Base-by-base conservation (phyloP, 2,329 filamentous ascomycete species). In the Xylaria sp. region DNA sequence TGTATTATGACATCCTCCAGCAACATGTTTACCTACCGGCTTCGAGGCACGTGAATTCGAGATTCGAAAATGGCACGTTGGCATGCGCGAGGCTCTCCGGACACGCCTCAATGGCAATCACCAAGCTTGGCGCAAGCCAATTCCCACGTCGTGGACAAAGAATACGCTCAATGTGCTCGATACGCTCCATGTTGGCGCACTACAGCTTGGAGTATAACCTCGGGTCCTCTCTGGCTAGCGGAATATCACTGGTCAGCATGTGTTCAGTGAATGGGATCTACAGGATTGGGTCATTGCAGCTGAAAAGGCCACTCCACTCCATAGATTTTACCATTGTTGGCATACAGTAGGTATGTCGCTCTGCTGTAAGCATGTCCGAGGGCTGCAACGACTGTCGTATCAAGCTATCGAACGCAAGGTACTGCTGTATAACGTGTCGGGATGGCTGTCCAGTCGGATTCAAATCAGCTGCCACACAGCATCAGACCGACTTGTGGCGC, bases 391-490 rank as follows among this genome's bases (percentile, higher is more conserved):
- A 68, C 59, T 49, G 66, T 66, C 56, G 54, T 31, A 66, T 58
- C 57, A 65, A 63, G 60, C 31, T n/a, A 26, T 46, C n/a, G 46
- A 58, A 42, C 42, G 15, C 40, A n/a, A 54, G 38, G 53, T 65
- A 60, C 17, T 65, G 63, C 63, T 33, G 62, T 61, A 58, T 31
- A 63, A 63, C 65, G 59, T 49, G 59, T 71, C 69, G 67, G 68
- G 46, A 71, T 53, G 28, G 42, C 53, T 59, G 63, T 68, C 70
- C 70, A 71, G 65, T 71, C 67, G 59, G 63, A 54, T 68, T 40
- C 26, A 48, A 57, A 62, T 65, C 51, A 53, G 51, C 65, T 17
- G 65, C 65, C 65, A 66, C 59, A 67, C 54, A 63, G 51, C 65
- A 38, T 63, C 62, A 70, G 53, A 51, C 65, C 58, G 65, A 63